Evolutionary conservation across 257 asterid species (phyloP), one percentile per base, ranked within the genome.

Genomic region (Nicotiana noctiflora): DNA sequence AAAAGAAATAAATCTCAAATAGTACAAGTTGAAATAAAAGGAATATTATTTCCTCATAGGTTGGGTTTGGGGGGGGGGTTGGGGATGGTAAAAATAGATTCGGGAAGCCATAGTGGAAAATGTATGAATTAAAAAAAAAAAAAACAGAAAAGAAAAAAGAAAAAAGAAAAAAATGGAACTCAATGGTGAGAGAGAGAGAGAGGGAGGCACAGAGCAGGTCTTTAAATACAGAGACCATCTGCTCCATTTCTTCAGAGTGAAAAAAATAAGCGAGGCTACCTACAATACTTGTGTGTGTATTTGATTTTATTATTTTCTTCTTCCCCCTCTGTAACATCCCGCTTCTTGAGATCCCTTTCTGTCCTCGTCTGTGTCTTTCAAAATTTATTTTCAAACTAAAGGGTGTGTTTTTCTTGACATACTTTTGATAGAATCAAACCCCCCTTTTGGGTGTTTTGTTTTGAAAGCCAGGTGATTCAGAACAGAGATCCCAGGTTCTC

Each of bases 381-480:
- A 84, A 84, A 84, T 34, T 49, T 23, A 55, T 81, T 66, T 46
- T 27, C 40, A 83, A 59, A 62, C 87, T 85, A 75, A 77, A 77
- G 91, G 91, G 90, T 85, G 83, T 83, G 90, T 75, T 85, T 85
- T 29, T 88, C 59, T 17, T 64, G 17, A 32, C 56, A 70, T 64
- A 46, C 44, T 75, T 64, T 61, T 0, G 49, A 44, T 4, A 63
- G 15, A 86, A 76, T 13, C 86, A 84, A 82, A 59, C 88, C 88
- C 49, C 82, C 8, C 29, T 81, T 81, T 81, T 83, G 75, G 84
- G 74, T 75, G 79, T 9, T 86, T 82, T 8, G 34, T 86, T 89
- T 88, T 86, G 98, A 89, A 92, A 92, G 96, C 91, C 96, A 90
- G 94, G 96, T 90, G 97, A 82, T 94, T 90, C 98, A 91, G 98